These are phyloP conservation scores for Russula sp. DNA, from an alignment of 768 basidiomycete genomes.

Conservation along the genomic window DNA sequence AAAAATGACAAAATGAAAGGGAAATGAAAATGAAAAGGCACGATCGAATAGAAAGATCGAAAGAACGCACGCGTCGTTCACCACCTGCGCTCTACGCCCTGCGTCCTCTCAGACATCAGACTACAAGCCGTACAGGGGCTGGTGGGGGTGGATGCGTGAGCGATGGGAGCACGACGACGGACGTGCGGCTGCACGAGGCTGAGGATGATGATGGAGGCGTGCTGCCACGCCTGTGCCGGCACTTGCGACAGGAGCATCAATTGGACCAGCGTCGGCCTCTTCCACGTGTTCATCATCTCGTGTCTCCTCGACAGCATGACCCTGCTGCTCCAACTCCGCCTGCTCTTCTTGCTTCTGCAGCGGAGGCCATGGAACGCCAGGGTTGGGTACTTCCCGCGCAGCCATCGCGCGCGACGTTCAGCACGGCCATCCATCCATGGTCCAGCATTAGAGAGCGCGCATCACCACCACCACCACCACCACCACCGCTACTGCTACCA, in stretches of 20 bases:
- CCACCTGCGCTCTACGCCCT: not conserved
- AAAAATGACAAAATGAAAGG: no score
- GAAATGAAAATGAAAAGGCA: not conserved
- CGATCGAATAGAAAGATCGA: not conserved
- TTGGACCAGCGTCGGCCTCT: not conserved
- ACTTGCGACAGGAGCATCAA: not conserved
- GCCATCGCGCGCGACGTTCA: slow-evolving; percentile 36
- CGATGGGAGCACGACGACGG: slow-evolving; percentile 20
- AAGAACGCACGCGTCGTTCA: not conserved
- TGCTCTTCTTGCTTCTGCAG: not conserved
- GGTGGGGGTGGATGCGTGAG: slow-evolving; percentile 2
- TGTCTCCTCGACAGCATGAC: not conserved
- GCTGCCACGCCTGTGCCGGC: not conserved
- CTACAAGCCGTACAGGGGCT: not conserved
- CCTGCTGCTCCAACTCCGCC: not conserved
- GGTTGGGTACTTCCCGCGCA: slow-evolving; percentile 30
- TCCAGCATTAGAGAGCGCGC: slow-evolving; percentile 59
- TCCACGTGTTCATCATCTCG: not conserved
- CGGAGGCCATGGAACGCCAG: slow-evolving; percentile 26
- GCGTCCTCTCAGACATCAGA: no score
- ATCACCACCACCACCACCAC: slow-evolving; percentile 48
- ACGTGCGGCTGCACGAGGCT: slow-evolving; percentile 7
- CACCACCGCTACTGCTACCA: not conserved
- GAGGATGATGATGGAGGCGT: not conserved
- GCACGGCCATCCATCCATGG: slow-evolving; percentile 62